Conservation (phyloP, 2,329 filamentous ascomycete genomes). For the Fusarium hainanense region DNA sequence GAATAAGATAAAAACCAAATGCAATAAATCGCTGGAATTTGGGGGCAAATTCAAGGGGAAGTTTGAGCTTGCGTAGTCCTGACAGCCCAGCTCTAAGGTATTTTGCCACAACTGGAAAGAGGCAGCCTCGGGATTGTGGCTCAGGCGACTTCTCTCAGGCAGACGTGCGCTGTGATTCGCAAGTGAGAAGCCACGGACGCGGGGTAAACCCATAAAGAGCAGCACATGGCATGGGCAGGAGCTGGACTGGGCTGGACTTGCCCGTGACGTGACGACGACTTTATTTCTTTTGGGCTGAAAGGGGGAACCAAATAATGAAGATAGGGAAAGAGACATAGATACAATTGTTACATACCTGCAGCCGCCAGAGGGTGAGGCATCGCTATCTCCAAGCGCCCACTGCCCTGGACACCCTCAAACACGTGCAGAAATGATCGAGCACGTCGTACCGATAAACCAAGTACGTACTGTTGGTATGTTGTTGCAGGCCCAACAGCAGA, state of each 20-base stretch:
- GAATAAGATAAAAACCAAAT: background rate
- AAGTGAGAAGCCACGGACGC: slow-evolving; percentile 31
- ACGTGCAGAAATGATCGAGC: slow-evolving; percentile 3
- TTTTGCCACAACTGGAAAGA: slow-evolving; percentile 31
- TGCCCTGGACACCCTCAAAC: background rate
- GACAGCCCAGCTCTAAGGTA: slow-evolving; percentile 12
- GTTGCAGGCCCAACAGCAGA: slow-evolving; percentile 1
- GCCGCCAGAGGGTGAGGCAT: slow-evolving; percentile 41
- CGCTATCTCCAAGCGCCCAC: slow-evolving; percentile 1
- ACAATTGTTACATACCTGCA: slow-evolving; percentile 32
- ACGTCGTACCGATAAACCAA: background rate
- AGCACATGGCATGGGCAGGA: slow-evolving; percentile 1
- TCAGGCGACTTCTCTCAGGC: slow-evolving; percentile 40
- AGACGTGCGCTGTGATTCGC: slow-evolving; percentile 39
- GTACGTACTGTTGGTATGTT: background rate
- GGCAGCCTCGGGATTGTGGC: slow-evolving; percentile 35
- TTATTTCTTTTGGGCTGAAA: slow-evolving; percentile 1
- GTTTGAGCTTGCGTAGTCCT: slow-evolving; percentile 41
- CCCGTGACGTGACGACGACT: slow-evolving; percentile 32
- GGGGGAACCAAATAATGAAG: background rate
- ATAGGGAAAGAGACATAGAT: background rate
- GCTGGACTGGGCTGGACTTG: slow-evolving; percentile 18
- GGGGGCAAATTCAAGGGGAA: slow-evolving; percentile 35
- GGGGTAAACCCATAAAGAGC: slow-evolving; percentile 35
- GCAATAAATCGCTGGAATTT: slow-evolving; percentile 1